Evolutionary conservation across 495 filamentous ascomycete species (phyloP), one percentile per base, ranked within the genome.

Genomic region (Lophiostoma macrostomum): DNA sequence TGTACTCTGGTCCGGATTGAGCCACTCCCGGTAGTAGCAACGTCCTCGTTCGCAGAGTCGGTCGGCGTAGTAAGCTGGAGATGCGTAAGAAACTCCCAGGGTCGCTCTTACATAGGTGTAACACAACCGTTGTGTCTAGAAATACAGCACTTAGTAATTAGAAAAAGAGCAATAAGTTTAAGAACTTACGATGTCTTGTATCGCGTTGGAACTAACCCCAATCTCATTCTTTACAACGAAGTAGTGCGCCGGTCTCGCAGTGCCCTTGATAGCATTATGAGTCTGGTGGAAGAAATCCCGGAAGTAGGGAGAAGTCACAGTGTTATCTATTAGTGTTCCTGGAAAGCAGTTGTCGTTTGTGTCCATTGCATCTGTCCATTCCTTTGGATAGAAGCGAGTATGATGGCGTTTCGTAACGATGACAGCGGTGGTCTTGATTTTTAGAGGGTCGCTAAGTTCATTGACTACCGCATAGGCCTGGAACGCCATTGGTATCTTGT

Each of bases 61-160:
- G 41, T 69, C 65, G 34, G 67, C 63, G 58, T 64, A 64, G 60
- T 66, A 67, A 13, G 67, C 65, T 1, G 65, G 67, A 6, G 52
- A 22, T 19, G 43, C 53, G 53, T 66, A 66, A 16, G 62, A 66
- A 13, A 66, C 60, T 23, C 47, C 63, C 10, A 50, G 34, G n/a
- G 67, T 64, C 0, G 65, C 49, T n/a, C n/a, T n/a, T n/a, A n/a
- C n/a, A n/a, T n/a, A 69, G 40, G 39, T 44, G 45, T 66, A 64
- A 50, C 66, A 68, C 29, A 66, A 47, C 11, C 40, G 34, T 52
- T 62, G 35, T 14, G 65, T 67, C 53, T 42, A 24, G 38, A 14
- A 20, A 22, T 5, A 38, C 5, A 16, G 19, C 35, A 5, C 19
- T 38, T n/a, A 18, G 4, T n/a, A 11, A 14, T 14, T 31, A 40